Base-by-base conservation (phyloP, 345 rosid genomes). In the Chamaenerion angustifolium region DNA sequence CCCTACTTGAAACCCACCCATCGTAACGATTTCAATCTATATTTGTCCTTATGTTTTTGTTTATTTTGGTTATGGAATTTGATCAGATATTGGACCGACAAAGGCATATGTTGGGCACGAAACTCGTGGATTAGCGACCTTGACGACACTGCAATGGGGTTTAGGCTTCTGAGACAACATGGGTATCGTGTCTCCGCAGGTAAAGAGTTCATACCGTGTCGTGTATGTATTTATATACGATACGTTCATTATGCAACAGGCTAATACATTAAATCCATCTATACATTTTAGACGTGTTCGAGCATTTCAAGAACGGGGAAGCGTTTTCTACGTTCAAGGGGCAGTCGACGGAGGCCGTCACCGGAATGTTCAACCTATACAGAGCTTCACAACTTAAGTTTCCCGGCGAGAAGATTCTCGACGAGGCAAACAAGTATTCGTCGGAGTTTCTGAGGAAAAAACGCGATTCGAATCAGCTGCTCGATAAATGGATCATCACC, bases 141-240 rank as follows among this genome's bases (percentile, higher is more conserved):
- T 35, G 99, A 93, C 42, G 99, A 93, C 51, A 93, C 99, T 0
- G 75, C 99, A 40, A 93, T 93, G 99, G 99, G 84, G 27, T 93
- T 93, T 65, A 70, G 96, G 48, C 60, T 85, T 14, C 58, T 88
- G 21, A 74, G 99, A 58, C 65, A 77, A 46, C 74, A 82, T 55
- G 99, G 96, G 25, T 66, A 81, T 59, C 62, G 76, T 2, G 92
- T 93, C 59, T 80, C 92, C 40, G 70, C 96, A 0, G 92, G 98
- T 92, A 75, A n/a, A 52, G 27, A 1, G 40, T 2, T 8, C 4
- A 21, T 21, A 21, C 25, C 25, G 2, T 21, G 25, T 21, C 4
- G 25, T 21, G 25, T 0, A 21, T n/a, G n/a, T n/a, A n/a, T n/a
- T n/a, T n/a, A n/a, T n/a, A n/a, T n/a, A n/a, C n/a, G n/a, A n/a